These are phyloP conservation scores for Podospora fimiseda DNA, from an alignment of 495 filamentous ascomycete genomes.

Conservation along the genomic window DNA sequence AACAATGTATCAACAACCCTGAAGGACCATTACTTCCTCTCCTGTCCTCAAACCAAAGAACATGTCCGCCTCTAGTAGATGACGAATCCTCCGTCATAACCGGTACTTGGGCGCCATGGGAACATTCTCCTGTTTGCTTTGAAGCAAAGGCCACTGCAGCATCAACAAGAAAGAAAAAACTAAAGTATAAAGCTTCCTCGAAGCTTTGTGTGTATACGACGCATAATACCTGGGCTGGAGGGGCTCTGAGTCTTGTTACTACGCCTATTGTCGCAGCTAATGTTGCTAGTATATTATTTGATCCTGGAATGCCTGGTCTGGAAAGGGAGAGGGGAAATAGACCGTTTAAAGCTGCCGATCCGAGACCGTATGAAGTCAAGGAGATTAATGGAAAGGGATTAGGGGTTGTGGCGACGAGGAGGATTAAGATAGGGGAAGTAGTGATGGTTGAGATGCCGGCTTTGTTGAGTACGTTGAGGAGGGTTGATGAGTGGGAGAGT, in stretches of 20 bases:
- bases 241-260: constrained; percentile 22
- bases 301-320: constrained; percentile 19
- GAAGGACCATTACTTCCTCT: constrained; percentile 17
- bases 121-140: constrained; percentile 21
- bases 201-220: constrained; percentile 27
- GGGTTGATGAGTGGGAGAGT: constrained; percentile 14
- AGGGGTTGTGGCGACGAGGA: constrained; percentile 22
- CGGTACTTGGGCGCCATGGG: constrained; percentile 17
- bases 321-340: constrained; percentile 15
- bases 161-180: background rate
- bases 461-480: constrained; percentile 18
- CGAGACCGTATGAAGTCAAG: constrained; percentile 17
- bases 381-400: constrained; percentile 18
- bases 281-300: constrained; percentile 9
- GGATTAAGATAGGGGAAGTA: constrained; percentile 15
- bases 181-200: background rate
- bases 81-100: constrained; percentile 17
- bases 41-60: background rate
- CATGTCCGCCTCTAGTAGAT: constrained; percentile 21
- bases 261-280: constrained; percentile 20
- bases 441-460: constrained; percentile 19
- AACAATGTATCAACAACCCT: constrained; percentile 16
- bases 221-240: constrained; percentile 15
- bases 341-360: background rate
- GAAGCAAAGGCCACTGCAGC: constrained; percentile 5